Percentiles rank a stretch among this genome's conserved stretches.
These are phyloP conservation scores for Bryoerythrophyllum caledonicum DNA, from an alignment of 225 moss, liverwort and hornwort species.

Conservation along the genomic window DNA sequence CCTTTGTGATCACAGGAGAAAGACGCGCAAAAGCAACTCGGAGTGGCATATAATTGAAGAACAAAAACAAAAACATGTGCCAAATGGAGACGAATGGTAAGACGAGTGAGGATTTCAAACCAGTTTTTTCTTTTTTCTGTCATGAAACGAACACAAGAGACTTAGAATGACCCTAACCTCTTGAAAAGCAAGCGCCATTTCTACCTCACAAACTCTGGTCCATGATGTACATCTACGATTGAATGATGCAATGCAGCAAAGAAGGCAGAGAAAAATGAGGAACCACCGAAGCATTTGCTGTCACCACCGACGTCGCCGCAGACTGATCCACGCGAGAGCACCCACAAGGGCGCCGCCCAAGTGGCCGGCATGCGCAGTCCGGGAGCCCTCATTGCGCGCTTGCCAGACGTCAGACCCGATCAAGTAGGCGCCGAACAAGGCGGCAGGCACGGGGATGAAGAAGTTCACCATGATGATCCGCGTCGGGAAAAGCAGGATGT, in stretches of 20 bases:
- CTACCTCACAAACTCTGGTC: neutral
- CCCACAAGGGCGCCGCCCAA: slow-evolving; percentile 87
- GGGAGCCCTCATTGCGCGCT: slow-evolving; percentile 59
- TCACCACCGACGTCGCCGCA: slow-evolving; percentile 46
- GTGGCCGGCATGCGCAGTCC: slow-evolving; percentile 76
- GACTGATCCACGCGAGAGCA: slow-evolving; percentile 61
- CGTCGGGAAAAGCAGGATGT: slow-evolving; percentile 78
- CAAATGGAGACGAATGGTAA: neutral
- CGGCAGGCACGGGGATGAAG: slow-evolving; percentile 91
- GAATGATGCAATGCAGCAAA: neutral
- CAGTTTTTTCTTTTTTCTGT: neutral
- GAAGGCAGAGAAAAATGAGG: neutral
- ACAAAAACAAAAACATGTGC: too few relatives aligned
- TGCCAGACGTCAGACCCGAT: slow-evolving; percentile 60
- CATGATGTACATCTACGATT: neutral
- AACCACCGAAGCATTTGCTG: neutral
- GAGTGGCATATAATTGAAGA: neutral
- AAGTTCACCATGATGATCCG: slow-evolving; percentile 88
- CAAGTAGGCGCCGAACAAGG: slow-evolving; percentile 69
- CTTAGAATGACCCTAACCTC: too few relatives aligned
- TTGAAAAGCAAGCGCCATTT: slow-evolving; percentile 5
- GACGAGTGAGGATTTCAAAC: neutral
- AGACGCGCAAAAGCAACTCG: neutral
- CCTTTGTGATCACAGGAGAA: neutral
- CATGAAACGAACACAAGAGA: slow-evolving; percentile 18